Base-by-base conservation (phyloP, 2,329 filamentous ascomycete species). In the Passalora sequoiae region DNA sequence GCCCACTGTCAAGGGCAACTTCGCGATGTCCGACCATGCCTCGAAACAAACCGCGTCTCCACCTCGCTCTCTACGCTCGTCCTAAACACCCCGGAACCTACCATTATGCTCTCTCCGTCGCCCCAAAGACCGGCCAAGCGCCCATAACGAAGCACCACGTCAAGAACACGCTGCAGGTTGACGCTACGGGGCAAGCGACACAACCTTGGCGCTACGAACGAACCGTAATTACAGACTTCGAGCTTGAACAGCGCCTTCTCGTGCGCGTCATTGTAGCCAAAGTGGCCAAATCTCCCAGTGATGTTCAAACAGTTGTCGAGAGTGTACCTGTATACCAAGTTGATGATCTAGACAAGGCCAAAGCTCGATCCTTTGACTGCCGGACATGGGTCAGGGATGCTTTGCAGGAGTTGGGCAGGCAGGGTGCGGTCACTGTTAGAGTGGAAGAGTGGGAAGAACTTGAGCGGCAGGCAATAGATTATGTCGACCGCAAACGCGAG, bases 61-160 rank as follows among this genome's bases (percentile, higher is more conserved):
- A 56, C 24, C 51, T 57, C 10, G 51, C 50, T 15, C 41, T 59
- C 22, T 59, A 59, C 44, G 44, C 51, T 12, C 53, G 55, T 3
- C 46, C 51, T 2, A 59, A 56, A 27, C 48, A 57, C 37, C 51
- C 51, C 3, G 47, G 32, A 4, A 41, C 47, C 8, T 55, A 52
- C 31, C 51, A 57, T 37, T 59, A 53, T 42, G 53, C 56, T 2
- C 44, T 59, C 9, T 54, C 56, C 32, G 43, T 56, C 30, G 44
- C 49, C n/a, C 45, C 50, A 4, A 56, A 56, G 40, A 37, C 24
- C 19, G 28, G 22, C 24, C 10, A 41, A 30, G 49, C 13, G 4
- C 32, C 43, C 1, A 40, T 45, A 13, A 50, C 43, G 12, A 53
- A 53, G 29, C 44, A 50, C 21, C 47, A 53, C 17, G 47, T 48